Base-by-base conservation (phyloP, 305 asterid species). In the Ilex paraguariensis region DNA sequence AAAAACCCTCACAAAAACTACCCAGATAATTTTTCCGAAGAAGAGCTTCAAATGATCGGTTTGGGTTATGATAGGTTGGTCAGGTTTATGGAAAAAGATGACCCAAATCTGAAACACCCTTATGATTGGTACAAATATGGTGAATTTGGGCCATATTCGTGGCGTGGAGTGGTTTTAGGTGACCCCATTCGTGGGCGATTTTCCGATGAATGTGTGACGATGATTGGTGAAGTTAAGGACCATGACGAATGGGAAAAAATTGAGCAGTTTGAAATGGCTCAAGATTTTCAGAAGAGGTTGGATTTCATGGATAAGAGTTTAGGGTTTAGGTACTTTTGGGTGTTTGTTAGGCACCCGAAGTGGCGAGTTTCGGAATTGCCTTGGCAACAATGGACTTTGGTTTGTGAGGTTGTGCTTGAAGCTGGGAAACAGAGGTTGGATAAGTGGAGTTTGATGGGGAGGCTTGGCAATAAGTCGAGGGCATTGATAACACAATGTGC, bases 181-280 rank as follows among this genome's bases (percentile, higher is more conserved):
- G 98, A 92, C 33, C 98, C 98, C 0, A 65, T 92, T 63, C 87
- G 90, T 12, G 98, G 97, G 1, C 62, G 85, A 3, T 77, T 89
- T 13, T 72, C 95, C 0, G 96, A 92, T 45, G 91, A 90, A 58
- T 75, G 93, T 15, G 97, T 89, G 8, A 40, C 84, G n/a, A 66
- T 92, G 96, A 81, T 87, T 3, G 98, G 96, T 1, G 83, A 81
- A 60, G 97, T 92, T 54, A 77, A 74, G 31, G 87, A 92, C 62
- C 91, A 79, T 33, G 98, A 92, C 70, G 97, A 89, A 84, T 89
- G 96, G 98, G 98, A 92, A 68, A 81, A 89, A 77, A 92, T 92
- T 11, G 97, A 92, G 67, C 95, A 82, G 79, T 80, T 80, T 44
- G 97, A 92, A 39, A 87, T 89, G 98, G 83, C 84, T 9, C 70